These are phyloP conservation scores for Coleophoma cylindrospora DNA, from an alignment of 2,329 filamentous ascomycete species.

Conservation along the genomic window DNA sequence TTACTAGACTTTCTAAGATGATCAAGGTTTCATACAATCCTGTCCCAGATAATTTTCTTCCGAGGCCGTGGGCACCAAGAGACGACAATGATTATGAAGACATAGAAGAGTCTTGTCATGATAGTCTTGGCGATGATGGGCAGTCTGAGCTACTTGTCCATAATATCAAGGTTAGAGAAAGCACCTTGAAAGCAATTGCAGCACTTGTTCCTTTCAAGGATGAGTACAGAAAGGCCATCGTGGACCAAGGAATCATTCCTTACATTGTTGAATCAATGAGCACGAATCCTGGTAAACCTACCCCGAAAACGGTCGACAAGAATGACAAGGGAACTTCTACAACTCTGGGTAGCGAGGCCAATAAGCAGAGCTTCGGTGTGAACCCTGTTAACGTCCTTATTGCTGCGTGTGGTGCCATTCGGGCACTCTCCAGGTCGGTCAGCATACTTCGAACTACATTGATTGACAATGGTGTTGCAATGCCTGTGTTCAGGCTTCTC, in stretches of 20 bases:
- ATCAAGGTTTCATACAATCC: slow-evolving; percentile 64
- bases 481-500: slow-evolving; percentile 72
- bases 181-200: slow-evolving; percentile 72
- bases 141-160: slow-evolving; percentile 58
- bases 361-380: slow-evolving; percentile 48
- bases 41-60: slow-evolving; percentile 37
- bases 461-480: slow-evolving; percentile 77
- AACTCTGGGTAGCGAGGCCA: slow-evolving; percentile 9
- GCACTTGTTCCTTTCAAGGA: slow-evolving; percentile 78
- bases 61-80: slow-evolving; percentile 48
- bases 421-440: slow-evolving; percentile 80
- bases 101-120: slow-evolving; percentile 24
- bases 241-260: slow-evolving; percentile 73
- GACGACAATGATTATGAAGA: slow-evolving; percentile 7
- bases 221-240: slow-evolving; percentile 74
- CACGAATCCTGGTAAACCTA: slow-evolving; percentile 49
- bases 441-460: slow-evolving; percentile 79
- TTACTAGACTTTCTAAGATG: slow-evolving; percentile 57
- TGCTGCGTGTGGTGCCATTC: slow-evolving; percentile 77
- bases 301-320: slow-evolving; percentile 29
- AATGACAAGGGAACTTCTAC: slow-evolving; percentile 25
- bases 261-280: slow-evolving; percentile 82
- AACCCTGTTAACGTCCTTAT: slow-evolving; percentile 77
- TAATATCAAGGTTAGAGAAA: slow-evolving; percentile 71
- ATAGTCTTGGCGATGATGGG: slow-evolving; percentile 55